Percentiles rank a stretch among this genome's conserved stretches.
Evolutionary conservation across 2,329 filamentous ascomycete genomes (phyloP).

Genomic region (Chaetothyriales sp.): DNA sequence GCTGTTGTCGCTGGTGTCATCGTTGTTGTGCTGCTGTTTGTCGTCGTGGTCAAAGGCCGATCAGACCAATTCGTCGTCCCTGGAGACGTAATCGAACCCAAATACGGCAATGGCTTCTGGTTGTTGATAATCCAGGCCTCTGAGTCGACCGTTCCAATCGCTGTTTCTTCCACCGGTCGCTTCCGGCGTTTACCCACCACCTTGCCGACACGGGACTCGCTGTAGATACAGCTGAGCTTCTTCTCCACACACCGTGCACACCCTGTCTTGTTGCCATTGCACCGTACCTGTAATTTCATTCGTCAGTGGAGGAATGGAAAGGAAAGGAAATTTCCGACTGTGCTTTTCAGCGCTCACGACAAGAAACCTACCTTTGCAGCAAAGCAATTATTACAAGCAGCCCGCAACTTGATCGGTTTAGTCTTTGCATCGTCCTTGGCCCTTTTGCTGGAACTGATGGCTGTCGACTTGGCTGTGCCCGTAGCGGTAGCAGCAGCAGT

Average conservation of each 20-base stretch:
- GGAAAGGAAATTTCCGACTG: not conserved
- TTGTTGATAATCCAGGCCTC: slow-evolving; percentile 9
- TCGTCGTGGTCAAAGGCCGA: not conserved
- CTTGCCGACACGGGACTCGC: slow-evolving; percentile 17
- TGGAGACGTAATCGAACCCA: slow-evolving; percentile 13
- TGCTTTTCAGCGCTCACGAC: too few relatives aligned
- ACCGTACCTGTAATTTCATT: slow-evolving; percentile 12
- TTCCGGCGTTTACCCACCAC: slow-evolving; percentile 19
- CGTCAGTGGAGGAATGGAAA: slow-evolving; percentile 1
- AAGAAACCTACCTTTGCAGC: slow-evolving; percentile 14
- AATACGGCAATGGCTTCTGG: slow-evolving; percentile 4
- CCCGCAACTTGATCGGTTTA: slow-evolving; percentile 16
- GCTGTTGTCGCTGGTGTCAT: not conserved
- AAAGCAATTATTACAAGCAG: slow-evolving; percentile 18
- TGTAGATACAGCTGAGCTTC: slow-evolving; percentile 15
- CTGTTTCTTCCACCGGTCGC: slow-evolving; percentile 12
- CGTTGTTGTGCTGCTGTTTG: not conserved
- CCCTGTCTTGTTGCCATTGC: slow-evolving; percentile 18
- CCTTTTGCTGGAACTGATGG: not conserved
- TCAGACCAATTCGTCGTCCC: slow-evolving; percentile 12
- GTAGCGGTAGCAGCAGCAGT: not conserved
- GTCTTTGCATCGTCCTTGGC: not conserved
- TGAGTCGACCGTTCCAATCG: slow-evolving; percentile 10
- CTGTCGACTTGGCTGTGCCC: not conserved
- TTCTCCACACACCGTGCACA: slow-evolving; percentile 18